Evolutionary conservation across 2,329 filamentous ascomycete genomes (phyloP).

Genomic region (Aureobasidium sp.): DNA sequence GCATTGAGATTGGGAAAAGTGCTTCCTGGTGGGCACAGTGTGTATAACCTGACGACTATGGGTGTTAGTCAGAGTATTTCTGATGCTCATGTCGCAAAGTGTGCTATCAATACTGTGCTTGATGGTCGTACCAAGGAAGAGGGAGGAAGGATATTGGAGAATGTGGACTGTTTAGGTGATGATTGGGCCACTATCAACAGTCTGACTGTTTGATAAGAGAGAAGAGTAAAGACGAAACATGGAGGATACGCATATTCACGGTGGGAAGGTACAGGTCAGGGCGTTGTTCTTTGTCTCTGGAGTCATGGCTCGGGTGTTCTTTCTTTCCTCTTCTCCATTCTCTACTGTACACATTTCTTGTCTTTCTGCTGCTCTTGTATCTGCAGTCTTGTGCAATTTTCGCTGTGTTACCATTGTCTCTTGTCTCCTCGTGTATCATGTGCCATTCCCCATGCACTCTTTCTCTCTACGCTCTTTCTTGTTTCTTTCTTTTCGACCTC

Average conservation of each 20-base stretch:
- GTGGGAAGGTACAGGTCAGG: too few relatives aligned
- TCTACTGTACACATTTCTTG: too few relatives aligned
- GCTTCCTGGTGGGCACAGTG: conserved; percentile 33
- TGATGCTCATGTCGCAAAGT: conserved; percentile 35
- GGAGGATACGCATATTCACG: not conserved
- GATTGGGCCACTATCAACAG: conserved; percentile 39
- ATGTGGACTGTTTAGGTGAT: conserved; percentile 38
- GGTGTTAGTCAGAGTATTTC: conserved; percentile 33
- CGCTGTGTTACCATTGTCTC: too few relatives aligned
- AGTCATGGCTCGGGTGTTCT: not conserved
- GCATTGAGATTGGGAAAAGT: conserved; percentile 36
- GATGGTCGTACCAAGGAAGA: conserved; percentile 34
- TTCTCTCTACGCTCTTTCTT: too few relatives aligned
- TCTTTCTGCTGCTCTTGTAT: too few relatives aligned
- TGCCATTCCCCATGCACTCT: too few relatives aligned
- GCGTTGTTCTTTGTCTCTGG: not conserved
- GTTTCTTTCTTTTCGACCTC: too few relatives aligned
- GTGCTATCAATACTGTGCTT: conserved; percentile 33
- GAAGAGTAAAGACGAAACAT: not conserved
- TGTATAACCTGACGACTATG: conserved; percentile 34
- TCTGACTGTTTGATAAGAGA: not conserved
- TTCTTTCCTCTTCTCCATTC: not conserved
- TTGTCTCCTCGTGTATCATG: too few relatives aligned
- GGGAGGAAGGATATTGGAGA: conserved; percentile 38
- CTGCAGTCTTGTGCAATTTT: too few relatives aligned